phyloP scores from a whole-genome alignment of 345 rosid species.

The Clarkia xantiana region DNA sequence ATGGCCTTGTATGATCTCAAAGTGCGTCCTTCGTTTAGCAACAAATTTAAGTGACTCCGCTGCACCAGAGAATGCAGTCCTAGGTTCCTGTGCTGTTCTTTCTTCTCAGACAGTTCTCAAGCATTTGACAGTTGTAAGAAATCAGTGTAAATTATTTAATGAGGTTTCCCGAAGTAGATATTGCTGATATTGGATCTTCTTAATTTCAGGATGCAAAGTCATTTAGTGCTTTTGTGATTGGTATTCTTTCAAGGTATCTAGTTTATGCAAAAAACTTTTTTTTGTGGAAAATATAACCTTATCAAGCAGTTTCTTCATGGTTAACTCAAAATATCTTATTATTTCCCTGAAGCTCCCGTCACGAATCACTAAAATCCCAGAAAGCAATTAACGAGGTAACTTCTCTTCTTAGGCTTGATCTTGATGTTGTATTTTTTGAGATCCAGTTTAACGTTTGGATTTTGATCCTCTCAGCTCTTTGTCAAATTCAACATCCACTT shows the following conservation, averaged over 20 bases:
- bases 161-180: slow-evolving; percentile 7
- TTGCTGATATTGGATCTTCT: slow-evolving; percentile 21
- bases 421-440: slow-evolving; percentile 1
- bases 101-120: slow-evolving; percentile 87
- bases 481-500: slow-evolving; percentile 95
- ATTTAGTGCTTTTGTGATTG: slow-evolving; percentile 64
- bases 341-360: slow-evolving; percentile 62
- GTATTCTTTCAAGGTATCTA: slow-evolving; percentile 76
- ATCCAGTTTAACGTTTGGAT: slow-evolving; percentile 7
- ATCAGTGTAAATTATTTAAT: slow-evolving; percentile 13
- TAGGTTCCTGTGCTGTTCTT: slow-evolving; percentile 90
- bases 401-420: slow-evolving; percentile 11
- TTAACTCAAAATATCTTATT: slow-evolving; percentile 4
- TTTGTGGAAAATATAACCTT: too few relatives aligned
- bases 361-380: slow-evolving; percentile 84
- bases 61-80: slow-evolving; percentile 60
- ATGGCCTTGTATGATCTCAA: slow-evolving; percentile 84
- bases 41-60: slow-evolving; percentile 47
- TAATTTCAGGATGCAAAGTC: slow-evolving; percentile 68
- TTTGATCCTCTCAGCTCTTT: slow-evolving; percentile 57
- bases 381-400: slow-evolving; percentile 88
- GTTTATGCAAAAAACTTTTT: background rate
- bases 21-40: slow-evolving; percentile 64
- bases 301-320: too few relatives aligned
- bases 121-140: slow-evolving; percentile 73